Percentiles rank a stretch among this genome's conserved stretches.
Evolutionary conservation across 2,329 filamentous ascomycete genomes (phyloP).

Genomic region (Claviceps cyperi): DNA sequence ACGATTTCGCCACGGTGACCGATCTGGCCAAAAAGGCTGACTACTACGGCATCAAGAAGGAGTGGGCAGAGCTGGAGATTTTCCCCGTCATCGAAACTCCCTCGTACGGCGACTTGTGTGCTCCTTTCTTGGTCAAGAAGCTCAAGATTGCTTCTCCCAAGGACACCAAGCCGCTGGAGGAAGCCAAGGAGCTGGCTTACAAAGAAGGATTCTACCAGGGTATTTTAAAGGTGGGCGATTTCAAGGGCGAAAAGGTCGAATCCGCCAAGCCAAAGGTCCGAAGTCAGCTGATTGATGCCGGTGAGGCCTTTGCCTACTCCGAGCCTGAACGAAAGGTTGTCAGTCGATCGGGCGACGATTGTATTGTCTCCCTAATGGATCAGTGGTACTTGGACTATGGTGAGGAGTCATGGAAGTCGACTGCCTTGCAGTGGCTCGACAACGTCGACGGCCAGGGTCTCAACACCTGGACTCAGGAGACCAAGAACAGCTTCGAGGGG

Average conservation of each 20-base stretch:
- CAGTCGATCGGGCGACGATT: slow-evolving; percentile 80
- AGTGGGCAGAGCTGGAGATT: slow-evolving; percentile 88
- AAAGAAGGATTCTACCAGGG: slow-evolving; percentile 97
- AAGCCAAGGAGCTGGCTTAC: slow-evolving; percentile 93
- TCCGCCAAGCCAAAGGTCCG: slow-evolving; percentile 76
- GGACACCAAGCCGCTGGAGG: slow-evolving; percentile 72
- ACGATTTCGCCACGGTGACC: slow-evolving; percentile 79
- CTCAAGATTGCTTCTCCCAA: slow-evolving; percentile 96
- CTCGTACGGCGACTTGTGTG: slow-evolving; percentile 71
- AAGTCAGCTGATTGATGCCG: slow-evolving; percentile 58
- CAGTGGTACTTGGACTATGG: slow-evolving; percentile 99
- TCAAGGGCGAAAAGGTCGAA: slow-evolving; percentile 75
- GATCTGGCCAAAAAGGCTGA: slow-evolving; percentile 92
- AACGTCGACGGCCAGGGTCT: slow-evolving; percentile 52
- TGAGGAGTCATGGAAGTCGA: slow-evolving; percentile 71
- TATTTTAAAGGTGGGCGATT: slow-evolving; percentile 74
- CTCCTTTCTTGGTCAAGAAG: slow-evolving; percentile 72
- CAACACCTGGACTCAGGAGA: slow-evolving; percentile 67
- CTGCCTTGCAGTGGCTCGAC: slow-evolving; percentile 57
- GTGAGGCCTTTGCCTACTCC: slow-evolving; percentile 78
- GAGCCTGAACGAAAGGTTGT: slow-evolving; percentile 86
- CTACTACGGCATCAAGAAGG: slow-evolving; percentile 90
- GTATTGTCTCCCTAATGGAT: slow-evolving; percentile 82
- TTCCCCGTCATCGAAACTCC: slow-evolving; percentile 82
- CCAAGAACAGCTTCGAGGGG: slow-evolving; percentile 67